A percentile compares a stretch with the other conserved stretches of the same genome.
phyloP scores from a whole-genome alignment of 306 rosid genomes.

The Castanea crenata region DNA sequence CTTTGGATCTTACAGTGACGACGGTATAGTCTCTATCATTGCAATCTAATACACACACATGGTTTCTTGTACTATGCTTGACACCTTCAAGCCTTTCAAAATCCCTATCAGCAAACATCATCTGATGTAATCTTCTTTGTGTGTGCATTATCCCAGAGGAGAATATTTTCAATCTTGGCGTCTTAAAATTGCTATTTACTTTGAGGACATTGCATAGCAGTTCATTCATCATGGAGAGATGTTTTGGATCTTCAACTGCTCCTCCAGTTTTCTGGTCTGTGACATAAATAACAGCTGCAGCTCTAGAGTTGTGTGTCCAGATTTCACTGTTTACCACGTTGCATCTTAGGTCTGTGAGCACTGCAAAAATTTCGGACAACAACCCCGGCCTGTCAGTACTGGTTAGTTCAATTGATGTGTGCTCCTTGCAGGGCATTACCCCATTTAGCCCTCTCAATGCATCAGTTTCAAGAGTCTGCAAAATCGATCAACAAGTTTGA shows the following conservation, averaged over 20 bases:
- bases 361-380: conserved; percentile 90
- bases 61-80: conserved; percentile 49
- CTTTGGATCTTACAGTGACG: conserved; percentile 72
- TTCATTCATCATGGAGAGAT: conserved; percentile 63
- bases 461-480: conserved; percentile 80
- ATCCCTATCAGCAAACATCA: conserved; percentile 93
- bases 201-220: conserved; percentile 75
- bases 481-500: conserved; percentile 6
- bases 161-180: conserved; percentile 66
- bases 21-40: conserved; percentile 77
- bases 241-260: conserved; percentile 67
- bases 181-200: conserved; percentile 66
- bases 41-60: conserved; percentile 69
- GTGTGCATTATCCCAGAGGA: conserved; percentile 67
- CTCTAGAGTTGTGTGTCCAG: conserved; percentile 93
- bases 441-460: conserved; percentile 77
- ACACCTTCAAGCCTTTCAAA: conserved; percentile 61
- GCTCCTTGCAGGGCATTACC: conserved; percentile 81
- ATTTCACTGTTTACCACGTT: conserved; percentile 85
- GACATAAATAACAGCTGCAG: conserved; percentile 90
- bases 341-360: conserved; percentile 83
- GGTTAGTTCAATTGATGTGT: conserved; percentile 84
- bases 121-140: conserved; percentile 89
- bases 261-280: conserved; percentile 62
- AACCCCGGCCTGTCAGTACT: conserved; percentile 94